Evolutionary conservation across 441 rosid genomes (phyloP), one percentile per base, ranked within the genome.

Genomic region (Corymbia calophylla): DNA sequence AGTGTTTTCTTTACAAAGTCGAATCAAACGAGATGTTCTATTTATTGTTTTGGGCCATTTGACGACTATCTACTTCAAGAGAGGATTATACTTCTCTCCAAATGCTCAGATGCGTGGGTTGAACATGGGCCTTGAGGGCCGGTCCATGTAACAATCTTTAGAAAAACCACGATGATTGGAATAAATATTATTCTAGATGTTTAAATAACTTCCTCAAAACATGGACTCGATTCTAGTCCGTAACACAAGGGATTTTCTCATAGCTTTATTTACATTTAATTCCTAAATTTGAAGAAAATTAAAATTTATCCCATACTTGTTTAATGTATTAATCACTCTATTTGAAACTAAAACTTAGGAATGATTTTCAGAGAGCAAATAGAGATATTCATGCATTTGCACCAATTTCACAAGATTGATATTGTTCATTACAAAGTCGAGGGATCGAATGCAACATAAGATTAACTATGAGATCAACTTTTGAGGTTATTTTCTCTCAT

Each of bases 281-380:
- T 73, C 51, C n/a, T 73, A 39, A 6, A 12, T 73, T 2, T 39
- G n/a, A 39, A 73, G n/a, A 73, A 21, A 5, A 39, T 1, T 12
- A 10, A 12, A 73, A 1, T 39, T 39, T 73, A 1, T 73, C 51
- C 4, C 51, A 0, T 2, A 1, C 2, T 73, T 17, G 0, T 12
- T 1, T 12, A 6, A 12, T 7, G 0, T 73, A 73, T 21, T 3
- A 21, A 10, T 23, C 0, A 0, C 5, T 1, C 5, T 6, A 39
- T 21, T 29, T 11, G 0, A 73, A 21, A 21, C 9, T 39, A 11
- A 21, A 44, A 39, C 17, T 39, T 21, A 4, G 29, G 51, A 77
- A 77, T 44, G 49, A 21, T 39, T 47, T 21, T 73, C 14, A 6
- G 17, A 1, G 4, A 23, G 84, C 29, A 21, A 8, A 23, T 11